Evolutionary conservation across 805 yeast genomes (phyloP), one percentile per base, ranked within the genome.

Genomic region (Yamadazyma tumulicola): DNA sequence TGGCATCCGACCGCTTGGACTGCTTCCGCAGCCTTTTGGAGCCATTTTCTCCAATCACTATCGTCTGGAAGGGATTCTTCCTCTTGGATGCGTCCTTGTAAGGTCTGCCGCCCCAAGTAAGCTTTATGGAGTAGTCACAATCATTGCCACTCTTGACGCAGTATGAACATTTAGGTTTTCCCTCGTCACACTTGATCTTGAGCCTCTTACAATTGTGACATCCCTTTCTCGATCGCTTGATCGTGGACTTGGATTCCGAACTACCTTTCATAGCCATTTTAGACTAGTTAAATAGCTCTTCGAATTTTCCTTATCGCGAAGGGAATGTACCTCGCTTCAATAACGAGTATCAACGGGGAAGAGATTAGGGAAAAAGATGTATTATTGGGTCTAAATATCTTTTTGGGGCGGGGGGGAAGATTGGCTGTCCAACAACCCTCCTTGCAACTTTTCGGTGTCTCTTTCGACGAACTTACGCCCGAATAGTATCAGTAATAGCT

Each of bases 91-190:
- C 53, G 29, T 63, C 61, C 44, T 75, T 74, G 51, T 66, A 74
- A 0, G 85, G 85, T 31, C 88, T 56, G 0, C 89, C 89, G 13
- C 86, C 88, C 91, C 91, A 84, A 0, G 77, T 72, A 20, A 83
- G 59, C 41, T 69, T 74, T 7, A 83, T 47, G 4, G 79, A 62
- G 45, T 83, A 84, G 48, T 81, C 88, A 55, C 93, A 83, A 11
- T 57, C 54, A 7, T 47, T 36, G 1, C 58, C 55, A 2, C 69
- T 55, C 41, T 72, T 76, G 1, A 49, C 26, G 51, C 94, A 84
- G 38, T 72, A 66, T 0, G 69, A 47, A 47, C 94, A 84, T 0
- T 48, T 40, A 0, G 93, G 93, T 48, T 78, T 79, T 13, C 34
- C 42, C 51, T 83, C 91, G 46, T 79, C 81, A 49, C 94, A 84